These are phyloP conservation scores for Oenanthe sinensis DNA, from an alignment of 129 eudicot genomes.

Conservation along the genomic window DNA sequence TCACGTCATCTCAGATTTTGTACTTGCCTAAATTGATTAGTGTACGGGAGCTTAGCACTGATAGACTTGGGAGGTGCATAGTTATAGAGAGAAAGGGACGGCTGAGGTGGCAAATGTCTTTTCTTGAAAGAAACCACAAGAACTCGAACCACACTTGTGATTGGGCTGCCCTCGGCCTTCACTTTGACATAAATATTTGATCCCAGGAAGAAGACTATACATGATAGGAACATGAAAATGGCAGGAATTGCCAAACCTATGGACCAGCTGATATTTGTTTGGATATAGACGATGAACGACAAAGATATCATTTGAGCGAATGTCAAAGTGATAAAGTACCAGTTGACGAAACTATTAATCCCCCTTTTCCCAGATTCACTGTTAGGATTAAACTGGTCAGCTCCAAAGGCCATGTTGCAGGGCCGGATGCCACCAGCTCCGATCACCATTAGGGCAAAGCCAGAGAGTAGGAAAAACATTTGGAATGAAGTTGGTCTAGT, in stretches of 20 bases:
- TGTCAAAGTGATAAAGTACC: constrained; percentile 43
- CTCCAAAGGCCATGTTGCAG: constrained; percentile 31
- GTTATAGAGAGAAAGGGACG: constrained; percentile 30
- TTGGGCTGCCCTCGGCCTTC: constrained; percentile 74
- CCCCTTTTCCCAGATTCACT: constrained; percentile 27
- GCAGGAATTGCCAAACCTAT: constrained; percentile 70
- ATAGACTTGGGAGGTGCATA: constrained; percentile 38
- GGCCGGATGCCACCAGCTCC: constrained; percentile 30
- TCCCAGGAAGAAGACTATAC: constrained; percentile 52
- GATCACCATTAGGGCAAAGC: constrained; percentile 21
- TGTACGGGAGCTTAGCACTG: constrained; percentile 35
- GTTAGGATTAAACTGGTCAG: constrained; percentile 27
- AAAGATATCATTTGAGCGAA: constrained; percentile 72
- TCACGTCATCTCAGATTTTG: background rate
- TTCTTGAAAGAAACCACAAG: constrained; percentile 47
- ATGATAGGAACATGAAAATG: constrained; percentile 45
- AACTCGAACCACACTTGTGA: constrained; percentile 46
- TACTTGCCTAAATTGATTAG: constrained; percentile 52
- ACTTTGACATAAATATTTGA: constrained; percentile 59
- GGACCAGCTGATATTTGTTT: constrained; percentile 55
- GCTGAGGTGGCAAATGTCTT: constrained; percentile 36
- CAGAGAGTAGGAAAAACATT: constrained; percentile 6
- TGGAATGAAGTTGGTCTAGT: constrained; percentile 45
- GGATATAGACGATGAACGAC: constrained; percentile 65
- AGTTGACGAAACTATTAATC: constrained; percentile 23